Percentiles rank a stretch among this genome's conserved stretches.
Evolutionary conservation across 257 asterid genomes (phyloP).

Genomic region (Nyctanthes arbortristis): DNA sequence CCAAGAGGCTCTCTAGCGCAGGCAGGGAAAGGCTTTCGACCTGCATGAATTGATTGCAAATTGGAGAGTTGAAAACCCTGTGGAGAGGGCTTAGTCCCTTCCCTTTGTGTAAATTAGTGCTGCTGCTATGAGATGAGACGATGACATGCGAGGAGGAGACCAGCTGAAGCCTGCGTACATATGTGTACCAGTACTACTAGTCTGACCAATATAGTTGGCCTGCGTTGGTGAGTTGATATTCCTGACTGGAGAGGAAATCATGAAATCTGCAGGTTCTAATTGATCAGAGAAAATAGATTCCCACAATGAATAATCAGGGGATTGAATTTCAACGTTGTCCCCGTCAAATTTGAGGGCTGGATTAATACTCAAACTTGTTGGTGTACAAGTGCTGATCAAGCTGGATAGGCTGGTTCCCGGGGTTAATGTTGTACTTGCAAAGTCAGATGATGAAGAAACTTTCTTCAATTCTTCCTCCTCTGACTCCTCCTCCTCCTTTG

Average conservation of each 20-base stretch:
- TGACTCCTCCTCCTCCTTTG: too few relatives aligned
- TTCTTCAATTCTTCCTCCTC: too few relatives aligned
- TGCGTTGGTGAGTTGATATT: conserved; percentile 47
- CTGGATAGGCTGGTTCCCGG: conserved; percentile 20
- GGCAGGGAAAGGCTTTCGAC: conserved; percentile 63
- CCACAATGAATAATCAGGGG: conserved; percentile 69
- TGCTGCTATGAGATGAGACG: conserved; percentile 53
- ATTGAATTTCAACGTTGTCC: conserved; percentile 38
- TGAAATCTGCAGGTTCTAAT: conserved; percentile 53
- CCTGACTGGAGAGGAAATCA: conserved; percentile 70
- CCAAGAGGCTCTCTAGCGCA: conserved; percentile 58
- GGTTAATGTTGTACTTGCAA: conserved; percentile 25
- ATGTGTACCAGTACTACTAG: conserved; percentile 17
- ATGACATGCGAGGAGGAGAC: conserved; percentile 59
- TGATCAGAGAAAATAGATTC: conserved; percentile 68
- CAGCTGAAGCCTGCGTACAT: conserved; percentile 27
- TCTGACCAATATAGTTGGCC: too few relatives aligned
- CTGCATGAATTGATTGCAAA: conserved; percentile 57
- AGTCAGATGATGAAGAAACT: conserved; percentile 24
- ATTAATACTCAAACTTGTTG: conserved; percentile 20
- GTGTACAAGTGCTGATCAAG: conserved; percentile 20
- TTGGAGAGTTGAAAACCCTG: conserved; percentile 66
- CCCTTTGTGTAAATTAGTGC: conserved; percentile 48
- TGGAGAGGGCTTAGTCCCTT: conserved; percentile 76
- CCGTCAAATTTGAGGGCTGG: conserved; percentile 45